Evolutionary conservation across 179 eudicot species (phyloP), one percentile per base, ranked within the genome.

Genomic region (Corrigiola litoralis): DNA sequence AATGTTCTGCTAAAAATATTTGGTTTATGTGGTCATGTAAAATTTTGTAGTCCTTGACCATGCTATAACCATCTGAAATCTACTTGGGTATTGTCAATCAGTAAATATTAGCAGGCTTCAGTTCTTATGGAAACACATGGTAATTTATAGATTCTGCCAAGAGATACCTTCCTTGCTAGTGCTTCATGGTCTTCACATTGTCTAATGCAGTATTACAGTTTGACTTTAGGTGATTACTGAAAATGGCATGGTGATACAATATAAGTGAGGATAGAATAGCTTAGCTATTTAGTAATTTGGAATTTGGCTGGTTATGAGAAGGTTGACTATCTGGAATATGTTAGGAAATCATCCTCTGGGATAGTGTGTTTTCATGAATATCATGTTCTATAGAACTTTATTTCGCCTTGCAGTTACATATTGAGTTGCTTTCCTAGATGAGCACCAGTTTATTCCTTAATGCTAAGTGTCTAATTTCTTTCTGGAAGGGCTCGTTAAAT

Each of bases 31-130:
- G 48, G 32, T 52, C 29, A 6, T 36, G 25, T 21, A 20, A 34
- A n/a, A 45, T 53, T 50, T 60, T 44, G 55, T 60, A 41, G 29
- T 38, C 55, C 50, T 68, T 61, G 60, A 68, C 53, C 37, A 23
- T 24, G 34, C 38, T 55, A 12, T 45, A 16, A 49, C 18, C 25
- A 16, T 66, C 28, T 42, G 17, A 40, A 58, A 56, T 33, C 44
- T 33, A 25, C 6, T 27, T 29, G 65, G 24, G 27, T 44, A 40
- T 58, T 29, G 38, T 42, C 13, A 54, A 38, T 37, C 38, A 48
- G 34, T 45, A 25, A 49, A 31, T 59, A 20, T 47, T 54, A n/a
- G 42, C 17, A 4, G 37, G 48, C 59, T 20, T 65, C 56, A 2
- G n/a, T 50, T 61, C 28, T 24, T 47, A 49, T 67, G 52, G 51